Evolutionary conservation across 1,284 basidiomycete genomes (phyloP).

Genomic region (Boletus nobilissimus): DNA sequence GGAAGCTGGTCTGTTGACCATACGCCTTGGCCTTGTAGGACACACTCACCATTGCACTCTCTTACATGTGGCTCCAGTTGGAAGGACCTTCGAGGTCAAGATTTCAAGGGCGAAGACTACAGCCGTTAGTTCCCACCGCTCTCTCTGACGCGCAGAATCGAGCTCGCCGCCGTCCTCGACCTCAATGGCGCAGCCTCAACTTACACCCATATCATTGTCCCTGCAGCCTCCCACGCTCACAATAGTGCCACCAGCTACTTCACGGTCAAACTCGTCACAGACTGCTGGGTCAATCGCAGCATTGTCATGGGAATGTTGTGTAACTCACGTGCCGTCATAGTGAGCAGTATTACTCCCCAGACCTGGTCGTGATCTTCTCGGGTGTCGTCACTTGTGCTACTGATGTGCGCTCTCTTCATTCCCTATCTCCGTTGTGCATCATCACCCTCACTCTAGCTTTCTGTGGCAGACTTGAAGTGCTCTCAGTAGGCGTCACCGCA

Average conservation of each 20-base stretch:
- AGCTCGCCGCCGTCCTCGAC: conserved; percentile 51
- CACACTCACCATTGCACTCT: too few species aligned
- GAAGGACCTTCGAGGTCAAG: too few species aligned
- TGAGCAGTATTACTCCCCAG: conserved; percentile 74
- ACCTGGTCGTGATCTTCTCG: conserved; percentile 83
- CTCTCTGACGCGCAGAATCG: conserved; percentile 38
- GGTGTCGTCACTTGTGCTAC: conserved; percentile 78
- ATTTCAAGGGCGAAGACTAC: too few species aligned
- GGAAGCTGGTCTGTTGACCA: too few species aligned
- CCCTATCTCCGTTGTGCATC: conserved; percentile 9
- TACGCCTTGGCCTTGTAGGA: too few species aligned
- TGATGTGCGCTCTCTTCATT: conserved; percentile 54
- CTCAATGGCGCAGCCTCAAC: conserved; percentile 56
- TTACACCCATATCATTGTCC: conserved; percentile 55
- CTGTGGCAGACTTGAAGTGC: conserved; percentile 75
- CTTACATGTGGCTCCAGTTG: too few species aligned
- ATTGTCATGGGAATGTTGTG: conserved; percentile 65
- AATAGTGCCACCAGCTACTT: conserved; percentile 22
- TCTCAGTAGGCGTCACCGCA: conserved; percentile 75
- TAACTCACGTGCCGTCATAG: too few species aligned
- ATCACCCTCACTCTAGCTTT: conserved; percentile 53
- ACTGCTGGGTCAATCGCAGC: conserved; percentile 76
- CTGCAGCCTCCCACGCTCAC: conserved; percentile 36
- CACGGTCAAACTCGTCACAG: conserved; percentile 57
- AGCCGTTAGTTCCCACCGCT: conserved; percentile 44